Base-by-base conservation (phyloP, 169 alveolate genomes). In the Ichthyophthirius multifiliis region DNA sequence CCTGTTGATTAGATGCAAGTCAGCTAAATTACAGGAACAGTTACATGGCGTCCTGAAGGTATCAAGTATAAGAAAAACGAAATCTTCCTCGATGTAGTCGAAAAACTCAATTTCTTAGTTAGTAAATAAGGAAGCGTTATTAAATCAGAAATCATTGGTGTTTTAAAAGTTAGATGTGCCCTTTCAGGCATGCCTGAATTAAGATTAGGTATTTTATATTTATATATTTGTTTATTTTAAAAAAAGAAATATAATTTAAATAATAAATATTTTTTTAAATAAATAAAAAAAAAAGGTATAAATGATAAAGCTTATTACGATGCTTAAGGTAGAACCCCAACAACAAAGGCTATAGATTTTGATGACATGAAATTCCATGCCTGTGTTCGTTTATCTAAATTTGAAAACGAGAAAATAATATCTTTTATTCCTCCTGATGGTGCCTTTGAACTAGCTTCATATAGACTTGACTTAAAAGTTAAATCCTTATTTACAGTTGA, bases 361-460 rank as follows among this genome's bases (percentile, higher is more conserved):
- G 99, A 99, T 85, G 99, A 99, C 86, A 97, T 99, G 47, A 98
- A 98, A 87, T 99, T 99, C 94, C 99, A 99, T 83, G 99, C 98
- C 78, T 98, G 99, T 88, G 99, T 97, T 20, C 92, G 98, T 78
- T 93, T 97, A 30, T 94, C 98, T 7, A 92, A 97, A 73, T 98
- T 98, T 83, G 99, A 98, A 87, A 91, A 93, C 74, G 99, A 99
- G 80, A 92, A 99, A 78, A 96, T 99, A 20, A 98, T 98, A 39
- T 94, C 98, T 65, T 98, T 98, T 90, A 97, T 97, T 32, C 99
- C 99, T 6, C 99, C 99, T 15, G 99, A 99, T 89, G 99, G 99
- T 12, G 99, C 97, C 85, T 99, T 98, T 88, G 99, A 98, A 88
- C 94, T 99, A 34, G 98, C 98, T 99, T 95, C 99, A 16, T 99